A percentile compares a stretch with the other conserved stretches of the same genome.
These are phyloP conservation scores for Boletus tylopilopsis DNA, from an alignment of 768 basidiomycete species.

Conservation along the genomic window DNA sequence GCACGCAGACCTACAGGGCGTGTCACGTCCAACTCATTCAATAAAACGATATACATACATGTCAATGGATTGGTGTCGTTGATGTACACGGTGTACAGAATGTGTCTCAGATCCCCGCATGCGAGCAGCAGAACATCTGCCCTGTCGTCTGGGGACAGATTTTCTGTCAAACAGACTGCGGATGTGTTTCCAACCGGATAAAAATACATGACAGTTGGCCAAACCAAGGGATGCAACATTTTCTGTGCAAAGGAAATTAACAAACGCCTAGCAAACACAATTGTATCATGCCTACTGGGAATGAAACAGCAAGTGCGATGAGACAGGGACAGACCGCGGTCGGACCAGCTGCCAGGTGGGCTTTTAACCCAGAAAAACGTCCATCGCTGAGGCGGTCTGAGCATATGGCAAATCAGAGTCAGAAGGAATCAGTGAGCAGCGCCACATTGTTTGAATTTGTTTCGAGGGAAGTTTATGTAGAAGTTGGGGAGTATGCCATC, in stretches of 20 bases:
- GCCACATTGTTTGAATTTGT: too few relatives aligned
- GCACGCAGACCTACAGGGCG: conserved; percentile 9
- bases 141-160: conserved; percentile 40
- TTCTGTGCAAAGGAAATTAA: neutral
- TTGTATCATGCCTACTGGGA: too few relatives aligned
- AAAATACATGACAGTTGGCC: conserved; percentile 36
- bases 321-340: too few relatives aligned
- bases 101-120: conserved; percentile 52
- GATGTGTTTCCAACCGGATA: conserved; percentile 60
- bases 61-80: conserved; percentile 8
- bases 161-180: conserved; percentile 45
- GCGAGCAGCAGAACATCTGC: conserved; percentile 45
- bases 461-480: too few relatives aligned
- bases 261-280: too few relatives aligned
- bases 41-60: conserved; percentile 2
- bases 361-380: too few relatives aligned
- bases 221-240: conserved; percentile 18
- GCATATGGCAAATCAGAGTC: too few relatives aligned
- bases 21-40: neutral
- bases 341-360: too few relatives aligned
- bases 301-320: too few relatives aligned
- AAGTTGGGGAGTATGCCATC: too few relatives aligned
- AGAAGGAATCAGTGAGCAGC: too few relatives aligned
- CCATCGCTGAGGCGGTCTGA: too few relatives aligned
- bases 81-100: conserved; percentile 43